Evolutionary conservation across 164 flowering plant species (phyloP).

Genomic region (Platanus orientalis): DNA sequence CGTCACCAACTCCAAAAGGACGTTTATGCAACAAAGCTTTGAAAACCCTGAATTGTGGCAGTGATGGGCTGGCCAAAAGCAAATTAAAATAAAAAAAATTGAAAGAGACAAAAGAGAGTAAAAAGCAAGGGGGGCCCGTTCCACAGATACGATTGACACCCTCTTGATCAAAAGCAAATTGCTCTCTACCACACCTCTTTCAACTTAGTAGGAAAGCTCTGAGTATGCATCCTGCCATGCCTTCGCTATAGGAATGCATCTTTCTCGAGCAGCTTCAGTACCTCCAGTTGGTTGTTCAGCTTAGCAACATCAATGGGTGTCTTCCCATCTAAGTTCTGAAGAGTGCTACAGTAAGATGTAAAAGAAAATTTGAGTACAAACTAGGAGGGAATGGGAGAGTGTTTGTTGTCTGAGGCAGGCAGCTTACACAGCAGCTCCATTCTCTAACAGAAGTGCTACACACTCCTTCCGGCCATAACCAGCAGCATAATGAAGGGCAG

Average conservation of each 20-base stretch:
- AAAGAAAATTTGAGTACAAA: neutral
- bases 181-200: too few relatives aligned
- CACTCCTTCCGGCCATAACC: slow-evolving; percentile 98
- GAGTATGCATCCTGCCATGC: too few relatives aligned
- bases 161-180: neutral
- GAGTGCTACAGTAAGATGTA: slow-evolving; percentile 52
- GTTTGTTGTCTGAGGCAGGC: neutral
- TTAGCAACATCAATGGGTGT: slow-evolving; percentile 95
- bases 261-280: slow-evolving; percentile 85
- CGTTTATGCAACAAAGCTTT: neutral
- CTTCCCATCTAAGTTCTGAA: slow-evolving; percentile 92
- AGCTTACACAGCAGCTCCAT: slow-evolving; percentile 96
- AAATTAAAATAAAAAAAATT: too few relatives aligned
- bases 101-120: neutral
- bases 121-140: neutral
- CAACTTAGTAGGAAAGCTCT: too few relatives aligned
- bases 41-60: neutral
- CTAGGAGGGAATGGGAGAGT: neutral
- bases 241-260: slow-evolving; percentile 71
- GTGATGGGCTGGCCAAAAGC: too few relatives aligned
- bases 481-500: slow-evolving; percentile 97
- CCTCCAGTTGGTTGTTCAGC: slow-evolving; percentile 84
- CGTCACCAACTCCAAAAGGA: neutral
- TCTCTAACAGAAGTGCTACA: slow-evolving; percentile 79
- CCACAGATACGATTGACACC: neutral